Evolutionary conservation across 2,329 filamentous ascomycete species (phyloP).

Genomic region (Aspergillus melleus): DNA sequence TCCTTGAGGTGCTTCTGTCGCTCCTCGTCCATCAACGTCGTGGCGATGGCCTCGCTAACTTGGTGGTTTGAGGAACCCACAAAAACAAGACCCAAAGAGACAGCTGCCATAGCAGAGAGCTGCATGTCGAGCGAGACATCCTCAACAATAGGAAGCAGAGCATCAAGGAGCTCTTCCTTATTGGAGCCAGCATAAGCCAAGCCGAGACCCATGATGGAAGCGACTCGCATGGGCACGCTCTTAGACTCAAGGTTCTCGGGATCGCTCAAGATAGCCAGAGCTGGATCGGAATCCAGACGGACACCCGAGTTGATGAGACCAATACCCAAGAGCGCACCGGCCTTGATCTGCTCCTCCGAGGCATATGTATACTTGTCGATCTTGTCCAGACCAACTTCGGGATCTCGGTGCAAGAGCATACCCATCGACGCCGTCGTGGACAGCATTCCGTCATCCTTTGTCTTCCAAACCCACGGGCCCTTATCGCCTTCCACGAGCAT

Average conservation of each 20-base stretch:
- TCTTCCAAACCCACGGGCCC: slow-evolving; percentile 97
- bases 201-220: slow-evolving; percentile 93
- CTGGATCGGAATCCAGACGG: slow-evolving; percentile 83
- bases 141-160: slow-evolving; percentile 81
- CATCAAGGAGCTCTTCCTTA: slow-evolving; percentile 81
- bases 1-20: slow-evolving; percentile 87
- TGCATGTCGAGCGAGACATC: slow-evolving; percentile 90
- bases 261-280: slow-evolving; percentile 81
- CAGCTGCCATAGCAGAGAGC: slow-evolving; percentile 90
- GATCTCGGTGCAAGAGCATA: slow-evolving; percentile 89
- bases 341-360: slow-evolving; percentile 79
- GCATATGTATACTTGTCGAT: slow-evolving; percentile 93
- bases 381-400: slow-evolving; percentile 86
- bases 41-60: slow-evolving; percentile 87
- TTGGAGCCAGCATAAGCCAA: slow-evolving; percentile 93
- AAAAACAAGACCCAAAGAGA: slow-evolving; percentile 86
- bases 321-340: slow-evolving; percentile 87
- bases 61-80: slow-evolving; percentile 91
- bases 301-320: slow-evolving; percentile 96
- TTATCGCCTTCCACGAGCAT: slow-evolving; percentile 91
- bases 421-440: slow-evolving; percentile 93
- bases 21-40: slow-evolving; percentile 90
- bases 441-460: slow-evolving; percentile 96
- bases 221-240: slow-evolving; percentile 73
- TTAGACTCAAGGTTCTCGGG: slow-evolving; percentile 75